Evolutionary conservation across 2,329 filamentous ascomycete genomes (phyloP), one percentile per base, ranked within the genome.

Genomic region (Aspergillus awamori): DNA sequence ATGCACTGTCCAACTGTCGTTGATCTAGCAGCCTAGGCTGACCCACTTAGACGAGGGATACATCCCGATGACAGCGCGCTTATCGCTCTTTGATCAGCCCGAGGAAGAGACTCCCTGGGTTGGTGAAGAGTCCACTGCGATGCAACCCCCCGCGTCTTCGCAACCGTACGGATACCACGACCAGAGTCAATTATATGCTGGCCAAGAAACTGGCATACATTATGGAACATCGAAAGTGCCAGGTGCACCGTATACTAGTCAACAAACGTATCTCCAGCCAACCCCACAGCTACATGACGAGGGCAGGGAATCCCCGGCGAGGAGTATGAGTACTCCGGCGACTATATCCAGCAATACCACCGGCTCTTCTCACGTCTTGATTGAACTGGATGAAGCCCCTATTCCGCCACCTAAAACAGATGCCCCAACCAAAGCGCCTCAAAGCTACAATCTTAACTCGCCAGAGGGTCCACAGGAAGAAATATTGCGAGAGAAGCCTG

Each of bases 41-140:
- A 71, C 60, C 17, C 28, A 11, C 38, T 43, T 43, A 76, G 73
- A 69, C 17, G 73, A 74, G 38, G 75, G 75, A n/a, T 75, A 74
- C 56, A 77, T 77, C 45, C 74, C 75, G 1, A 77, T 77, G 75
- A 76, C 75, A 39, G 75, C 75, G 5, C 72, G 74, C 4, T 60
- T 77, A 54, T 77, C 75, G 20, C 66, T 77, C 30, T 63, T 76
- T n/a, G 75, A 77, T 36, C 59, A 68, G 22, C 61, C 67, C 3
- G 67, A 65, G 10, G 52, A 68, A 11, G 67, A 72, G 41, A 68
- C 69, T 7, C 69, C 72, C 4, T 76, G 73, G 74, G 61, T 63
- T 15, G 67, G 66, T 45, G 64, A 71, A 22, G 58, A 61, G 11
- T 59, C 67, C 10, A 33, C 63, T 55, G 48, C 59, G 13, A 36